These are phyloP conservation scores for Termitomyces sp. DNA, from an alignment of 768 basidiomycete species.

Conservation along the genomic window DNA sequence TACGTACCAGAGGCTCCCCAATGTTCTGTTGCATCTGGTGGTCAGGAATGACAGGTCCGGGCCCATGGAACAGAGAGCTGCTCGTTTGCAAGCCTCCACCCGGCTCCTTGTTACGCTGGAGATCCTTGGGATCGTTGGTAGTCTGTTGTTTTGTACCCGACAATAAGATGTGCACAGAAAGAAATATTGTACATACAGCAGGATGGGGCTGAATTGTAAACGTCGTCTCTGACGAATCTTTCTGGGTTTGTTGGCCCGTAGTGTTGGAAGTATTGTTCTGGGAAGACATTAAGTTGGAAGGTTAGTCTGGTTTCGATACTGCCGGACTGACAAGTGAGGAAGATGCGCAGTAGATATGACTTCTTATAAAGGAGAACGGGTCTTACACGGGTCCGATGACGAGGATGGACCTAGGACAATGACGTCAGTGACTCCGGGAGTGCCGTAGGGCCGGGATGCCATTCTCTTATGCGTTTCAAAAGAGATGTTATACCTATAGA, in stretches of 20 bases:
- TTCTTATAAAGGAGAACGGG: background rate
- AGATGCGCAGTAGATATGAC: background rate
- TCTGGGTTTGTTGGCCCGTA: conserved; percentile 7
- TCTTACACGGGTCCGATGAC: background rate
- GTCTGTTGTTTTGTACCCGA: conserved; percentile 28
- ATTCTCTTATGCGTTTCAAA: background rate
- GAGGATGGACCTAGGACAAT: background rate
- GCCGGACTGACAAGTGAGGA: background rate
- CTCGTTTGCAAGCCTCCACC: conserved; percentile 31
- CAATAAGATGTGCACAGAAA: background rate
- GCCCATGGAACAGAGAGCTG: conserved; percentile 28
- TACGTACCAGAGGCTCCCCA: conserved; percentile 42
- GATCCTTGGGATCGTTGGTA: conserved; percentile 55
- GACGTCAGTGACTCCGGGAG: background rate
- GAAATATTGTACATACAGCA: conserved; percentile 35
- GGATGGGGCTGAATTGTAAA: conserved; percentile 59
- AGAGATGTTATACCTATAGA: background rate
- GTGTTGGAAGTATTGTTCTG: conserved; percentile 4
- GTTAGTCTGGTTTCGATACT: background rate
- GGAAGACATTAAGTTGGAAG: background rate
- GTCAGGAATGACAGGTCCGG: conserved; percentile 45
- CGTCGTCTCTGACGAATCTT: conserved; percentile 24
- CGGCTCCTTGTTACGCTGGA: conserved; percentile 27
- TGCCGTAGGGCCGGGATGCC: background rate
- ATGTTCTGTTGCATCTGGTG: conserved; percentile 37